Evolutionary conservation across 306 rosid species (phyloP).

Genomic region (Quercus berberidifolia): DNA sequence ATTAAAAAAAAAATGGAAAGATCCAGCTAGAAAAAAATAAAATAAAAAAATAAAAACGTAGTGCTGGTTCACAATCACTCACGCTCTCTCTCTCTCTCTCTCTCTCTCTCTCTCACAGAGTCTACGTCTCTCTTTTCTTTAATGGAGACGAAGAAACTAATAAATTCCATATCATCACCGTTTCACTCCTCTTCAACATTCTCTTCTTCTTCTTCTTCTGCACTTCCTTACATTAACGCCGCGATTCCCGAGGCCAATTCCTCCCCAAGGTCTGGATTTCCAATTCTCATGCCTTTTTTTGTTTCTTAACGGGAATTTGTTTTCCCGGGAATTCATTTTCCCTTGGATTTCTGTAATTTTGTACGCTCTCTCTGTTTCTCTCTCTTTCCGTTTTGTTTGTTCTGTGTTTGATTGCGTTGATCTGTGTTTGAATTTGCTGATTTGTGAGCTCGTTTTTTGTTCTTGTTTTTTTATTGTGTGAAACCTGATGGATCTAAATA

Average conservation of each 20-base stretch:
- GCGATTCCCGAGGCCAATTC: neutral
- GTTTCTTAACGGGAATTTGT: neutral
- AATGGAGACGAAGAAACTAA: neutral
- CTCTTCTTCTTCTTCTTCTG: neutral
- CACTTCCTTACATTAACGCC: neutral
- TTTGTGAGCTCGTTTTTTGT: constrained; percentile 20
- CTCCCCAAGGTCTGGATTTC: constrained; percentile 14
- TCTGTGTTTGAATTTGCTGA: neutral
- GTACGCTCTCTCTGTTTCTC: constrained; percentile 1
- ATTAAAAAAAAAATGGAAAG: neutral
- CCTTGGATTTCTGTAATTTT: no score
- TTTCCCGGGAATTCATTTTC: neutral
- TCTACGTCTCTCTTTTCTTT: neutral
- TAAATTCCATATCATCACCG: neutral
- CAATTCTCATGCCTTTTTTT: constrained; percentile 12
- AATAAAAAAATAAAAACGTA: neutral
- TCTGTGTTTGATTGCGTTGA: neutral
- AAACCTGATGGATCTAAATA: constrained; percentile 39
- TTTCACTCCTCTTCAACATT: neutral
- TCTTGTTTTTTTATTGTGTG: neutral
- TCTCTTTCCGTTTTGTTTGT: constrained; percentile 11
- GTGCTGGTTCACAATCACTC: neutral
- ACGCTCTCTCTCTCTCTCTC: neutral
- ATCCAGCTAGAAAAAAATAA: neutral
- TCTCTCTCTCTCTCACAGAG: neutral